Conservation (phyloP, 139 green algal genomes). For the Tetradesmus lagerheimii region DNA sequence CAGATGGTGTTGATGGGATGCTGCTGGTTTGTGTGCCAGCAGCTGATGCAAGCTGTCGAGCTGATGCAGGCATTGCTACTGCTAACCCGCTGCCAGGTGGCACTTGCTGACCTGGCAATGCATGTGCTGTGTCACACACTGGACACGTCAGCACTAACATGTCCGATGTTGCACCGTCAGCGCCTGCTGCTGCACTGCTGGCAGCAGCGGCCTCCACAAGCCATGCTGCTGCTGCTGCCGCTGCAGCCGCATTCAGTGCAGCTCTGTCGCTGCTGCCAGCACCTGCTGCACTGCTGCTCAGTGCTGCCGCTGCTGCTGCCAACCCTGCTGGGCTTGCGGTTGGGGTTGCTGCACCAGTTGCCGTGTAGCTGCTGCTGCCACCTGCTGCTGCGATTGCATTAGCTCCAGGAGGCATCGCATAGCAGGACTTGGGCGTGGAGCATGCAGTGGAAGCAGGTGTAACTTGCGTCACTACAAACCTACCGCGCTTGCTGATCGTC, state of each 20-base stretch:
- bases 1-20: neutral
- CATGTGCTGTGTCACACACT: constrained; percentile 18
- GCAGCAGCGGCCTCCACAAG: constrained; percentile 8
- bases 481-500: constrained; percentile 32
- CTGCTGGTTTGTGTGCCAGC: neutral
- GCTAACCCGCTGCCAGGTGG: neutral
- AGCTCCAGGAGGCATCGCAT: neutral
- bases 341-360: neutral
- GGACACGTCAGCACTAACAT: constrained; percentile 5
- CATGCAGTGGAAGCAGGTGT: constrained; percentile 27
- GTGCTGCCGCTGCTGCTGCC: neutral
- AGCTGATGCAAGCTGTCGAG: neutral
- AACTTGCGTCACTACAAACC: constrained; percentile 35
- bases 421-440: constrained; percentile 4
- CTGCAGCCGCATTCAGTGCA: neutral
- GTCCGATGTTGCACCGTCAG: neutral
- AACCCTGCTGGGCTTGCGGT: neutral
- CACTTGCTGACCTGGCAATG: neutral
- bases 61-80: neutral
- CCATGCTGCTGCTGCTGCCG: constrained; percentile 21
- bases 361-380: neutral
- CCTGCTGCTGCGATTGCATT: neutral
- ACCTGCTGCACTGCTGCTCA: neutral
- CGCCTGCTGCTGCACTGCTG: neutral
- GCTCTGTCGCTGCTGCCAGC: neutral